A percentile compares a stretch with the other conserved stretches of the same genome.
Conservation (phyloP, 2,329 filamentous ascomycete genomes). For the Pestalotiopsis sp. region DNA sequence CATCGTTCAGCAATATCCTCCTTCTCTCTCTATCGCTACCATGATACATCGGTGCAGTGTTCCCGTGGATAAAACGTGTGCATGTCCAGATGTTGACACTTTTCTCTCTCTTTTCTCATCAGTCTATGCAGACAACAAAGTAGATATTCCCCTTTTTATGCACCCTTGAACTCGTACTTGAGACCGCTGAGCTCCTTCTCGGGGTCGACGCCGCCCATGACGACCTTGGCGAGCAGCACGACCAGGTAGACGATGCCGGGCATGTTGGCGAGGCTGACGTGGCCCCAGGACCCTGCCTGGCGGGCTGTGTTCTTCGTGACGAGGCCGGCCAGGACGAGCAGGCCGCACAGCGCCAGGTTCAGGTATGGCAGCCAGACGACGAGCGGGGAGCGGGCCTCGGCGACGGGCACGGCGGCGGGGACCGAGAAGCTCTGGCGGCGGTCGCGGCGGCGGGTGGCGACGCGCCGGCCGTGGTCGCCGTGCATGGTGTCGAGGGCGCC, state of each 20-base stretch:
- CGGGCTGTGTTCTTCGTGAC: constrained; percentile 27
- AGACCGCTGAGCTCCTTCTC: constrained; percentile 64
- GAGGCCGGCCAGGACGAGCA: constrained; percentile 52
- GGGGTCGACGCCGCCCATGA: constrained; percentile 71
- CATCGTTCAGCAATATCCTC: not conserved
- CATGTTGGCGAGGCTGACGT: constrained; percentile 49
- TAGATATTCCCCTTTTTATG: constrained; percentile 39
- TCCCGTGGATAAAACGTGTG: not conserved
- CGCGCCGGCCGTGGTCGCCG: not conserved
- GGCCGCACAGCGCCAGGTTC: constrained; percentile 57
- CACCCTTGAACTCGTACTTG: constrained; percentile 70
- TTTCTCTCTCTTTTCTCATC: too few relatives aligned
- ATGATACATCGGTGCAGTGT: too few relatives aligned
- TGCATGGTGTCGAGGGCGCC: not conserved
- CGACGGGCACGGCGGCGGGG: not conserved
- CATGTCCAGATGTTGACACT: not conserved
- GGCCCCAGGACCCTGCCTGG: constrained; percentile 28
- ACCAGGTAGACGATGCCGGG: constrained; percentile 63
- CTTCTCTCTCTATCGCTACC: too few relatives aligned
- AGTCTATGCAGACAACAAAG: not conserved
- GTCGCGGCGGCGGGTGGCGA: not conserved
- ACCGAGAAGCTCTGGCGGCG: constrained; percentile 11
- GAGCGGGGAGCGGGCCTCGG: constrained; percentile 45
- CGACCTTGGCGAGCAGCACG: constrained; percentile 62
- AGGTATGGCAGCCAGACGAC: constrained; percentile 61